Evolutionary conservation across 495 filamentous ascomycete species (phyloP).

Genomic region (Clavariopsis aquatica): DNA sequence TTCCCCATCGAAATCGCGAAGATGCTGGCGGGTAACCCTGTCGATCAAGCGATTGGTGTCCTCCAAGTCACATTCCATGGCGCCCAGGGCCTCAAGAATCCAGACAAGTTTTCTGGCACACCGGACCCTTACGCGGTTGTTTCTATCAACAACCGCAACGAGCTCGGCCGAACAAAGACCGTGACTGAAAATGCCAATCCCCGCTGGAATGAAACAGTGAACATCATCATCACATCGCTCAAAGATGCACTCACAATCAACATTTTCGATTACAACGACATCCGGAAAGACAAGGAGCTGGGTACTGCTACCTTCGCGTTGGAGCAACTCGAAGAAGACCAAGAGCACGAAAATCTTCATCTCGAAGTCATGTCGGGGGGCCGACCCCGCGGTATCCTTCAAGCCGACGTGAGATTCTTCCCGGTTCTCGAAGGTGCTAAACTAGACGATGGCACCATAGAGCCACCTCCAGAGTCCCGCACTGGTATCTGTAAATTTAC

Average conservation of each 20-base stretch:
- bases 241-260: constrained; percentile 80
- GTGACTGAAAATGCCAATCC: constrained; percentile 82
- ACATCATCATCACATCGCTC: constrained; percentile 87
- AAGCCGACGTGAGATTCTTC: constrained; percentile 90
- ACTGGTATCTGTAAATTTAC: constrained; percentile 92
- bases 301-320: constrained; percentile 81
- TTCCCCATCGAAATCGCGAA: constrained; percentile 99
- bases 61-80: constrained; percentile 88
- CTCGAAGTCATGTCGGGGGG: constrained; percentile 84
- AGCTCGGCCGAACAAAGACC: constrained; percentile 85
- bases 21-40: constrained; percentile 91
- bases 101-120: constrained; percentile 89
- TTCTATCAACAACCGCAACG: constrained; percentile 78
- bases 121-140: constrained; percentile 88
- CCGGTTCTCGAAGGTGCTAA: constrained; percentile 76
- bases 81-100: constrained; percentile 88
- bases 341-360: constrained; percentile 77
- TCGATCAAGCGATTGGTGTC: constrained; percentile 95
- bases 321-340: constrained; percentile 73
- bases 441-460: constrained; percentile 71
- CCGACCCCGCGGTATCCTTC: constrained; percentile 75
- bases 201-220: constrained; percentile 94
- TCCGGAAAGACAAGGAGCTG: constrained; percentile 93
- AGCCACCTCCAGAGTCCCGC: constrained; percentile 82
- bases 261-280: constrained; percentile 91